Base-by-base conservation (phyloP, 129 eudicot genomes). In the Flaveria sonorensis region DNA sequence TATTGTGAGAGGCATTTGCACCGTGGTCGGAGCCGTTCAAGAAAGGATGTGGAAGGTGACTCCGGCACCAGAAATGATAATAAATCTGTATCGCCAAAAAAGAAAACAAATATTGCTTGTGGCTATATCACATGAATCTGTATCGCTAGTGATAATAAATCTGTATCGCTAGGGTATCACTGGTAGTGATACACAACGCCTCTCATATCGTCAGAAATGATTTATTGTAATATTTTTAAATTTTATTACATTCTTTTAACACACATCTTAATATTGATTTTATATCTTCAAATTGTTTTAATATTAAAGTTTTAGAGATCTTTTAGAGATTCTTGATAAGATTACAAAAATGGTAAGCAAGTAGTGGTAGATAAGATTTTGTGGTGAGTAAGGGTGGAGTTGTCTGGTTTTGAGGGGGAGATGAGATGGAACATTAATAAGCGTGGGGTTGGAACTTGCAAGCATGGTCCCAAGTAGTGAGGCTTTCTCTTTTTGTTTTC, bases 1-100 rank as follows among this genome's bases (percentile, higher is more conserved):
- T 87, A 87, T 43, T 87, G 92, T 11, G 85, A 79, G 42, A 71
- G 61, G 59, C 92, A 87, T 72, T 76, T 87, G 87, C 89, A 85
- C 63, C 81, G 87, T 39, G 82, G 83, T 18, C 81, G 80, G 24
- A 74, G 30, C 21, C 76, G 82, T 72, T 75, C 85, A 75, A 81
- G 83, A 84, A 80, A 79, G 82, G 78, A 53, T 42, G 79, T 73
- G 86, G 84, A 79, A 77, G n/a, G 71, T 13, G 65, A 74, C 28
- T 30, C 23, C 65, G 59, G 21, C 11, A 10, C 15, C 1, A n/a
- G n/a, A n/a, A n/a, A n/a, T n/a, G n/a, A n/a, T n/a, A n/a, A n/a
- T n/a, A n/a, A n/a, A n/a, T n/a, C n/a, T n/a, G 7, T 5, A 36
- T 36, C 40, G 8, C 7, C 40, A 0, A 36, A 36, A 36, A 0